Evolutionary conservation across 2,329 filamentous ascomycete genomes (phyloP).

Genomic region (Cylindrodendrum hubeiense): DNA sequence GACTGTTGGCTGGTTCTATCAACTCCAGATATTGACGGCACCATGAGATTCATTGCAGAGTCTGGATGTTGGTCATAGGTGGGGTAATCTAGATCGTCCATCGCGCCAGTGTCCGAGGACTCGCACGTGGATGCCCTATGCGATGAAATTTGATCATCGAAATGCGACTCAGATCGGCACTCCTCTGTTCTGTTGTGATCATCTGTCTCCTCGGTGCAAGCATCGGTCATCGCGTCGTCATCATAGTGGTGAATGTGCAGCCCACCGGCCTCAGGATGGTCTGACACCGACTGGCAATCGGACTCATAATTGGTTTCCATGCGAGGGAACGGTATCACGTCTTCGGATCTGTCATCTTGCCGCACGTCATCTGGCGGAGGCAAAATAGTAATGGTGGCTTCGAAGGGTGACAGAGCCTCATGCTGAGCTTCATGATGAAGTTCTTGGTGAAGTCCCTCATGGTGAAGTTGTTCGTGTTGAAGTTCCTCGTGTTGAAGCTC

Average conservation of each 20-base stretch:
- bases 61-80: slow-evolving; percentile 47
- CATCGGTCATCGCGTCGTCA: slow-evolving; percentile 51
- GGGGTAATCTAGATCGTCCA: slow-evolving; percentile 45
- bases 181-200: slow-evolving; percentile 46
- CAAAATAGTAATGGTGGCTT: slow-evolving; percentile 64
- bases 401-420: slow-evolving; percentile 42
- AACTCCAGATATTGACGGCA: slow-evolving; percentile 59
- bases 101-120: slow-evolving; percentile 50
- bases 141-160: slow-evolving; percentile 48
- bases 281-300: slow-evolving; percentile 54
- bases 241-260: slow-evolving; percentile 44
- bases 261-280: slow-evolving; percentile 40
- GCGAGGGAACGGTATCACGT: slow-evolving; percentile 49
- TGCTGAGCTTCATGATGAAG: slow-evolving; percentile 6
- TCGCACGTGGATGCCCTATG: slow-evolving; percentile 56
- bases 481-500: slow-evolving; percentile 12
- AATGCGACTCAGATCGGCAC: slow-evolving; percentile 45
- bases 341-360: slow-evolving; percentile 25
- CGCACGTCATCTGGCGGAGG: slow-evolving; percentile 51
- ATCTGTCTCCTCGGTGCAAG: slow-evolving; percentile 52
- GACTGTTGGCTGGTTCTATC: slow-evolving; percentile 67
- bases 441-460: no score
- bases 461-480: slow-evolving; percentile 15
- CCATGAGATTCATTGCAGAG: slow-evolving; percentile 59
- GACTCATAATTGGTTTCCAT: slow-evolving; percentile 53